Evolutionary conservation across 768 basidiomycete species (phyloP).

Genomic region (Russula griseocarnosa): DNA sequence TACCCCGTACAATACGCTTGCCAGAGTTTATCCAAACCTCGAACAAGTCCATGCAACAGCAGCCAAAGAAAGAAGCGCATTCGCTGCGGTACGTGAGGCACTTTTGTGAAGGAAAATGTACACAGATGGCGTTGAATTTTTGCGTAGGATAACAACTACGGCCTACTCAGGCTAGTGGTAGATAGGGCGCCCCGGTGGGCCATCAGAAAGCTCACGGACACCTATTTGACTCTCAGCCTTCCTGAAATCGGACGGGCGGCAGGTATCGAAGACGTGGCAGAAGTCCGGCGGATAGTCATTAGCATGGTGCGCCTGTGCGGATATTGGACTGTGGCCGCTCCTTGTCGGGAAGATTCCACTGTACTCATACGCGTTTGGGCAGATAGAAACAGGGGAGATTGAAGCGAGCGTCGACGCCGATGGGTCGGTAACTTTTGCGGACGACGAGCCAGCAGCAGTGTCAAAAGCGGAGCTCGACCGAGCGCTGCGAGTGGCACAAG

Average conservation of each 20-base stretch:
- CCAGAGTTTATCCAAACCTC: constrained; percentile 61
- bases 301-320: constrained; percentile 57
- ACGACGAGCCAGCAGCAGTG: constrained; percentile 56
- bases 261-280: constrained; percentile 49
- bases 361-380: background rate
- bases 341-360: background rate
- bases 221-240: constrained; percentile 75
- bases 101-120: constrained; percentile 5
- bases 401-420: constrained; percentile 61
- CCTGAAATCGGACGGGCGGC: constrained; percentile 61
- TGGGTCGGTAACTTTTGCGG: constrained; percentile 70
- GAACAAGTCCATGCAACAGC: constrained; percentile 44
- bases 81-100: constrained; percentile 45
- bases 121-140: background rate
- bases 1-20: constrained; percentile 60
- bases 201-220: constrained; percentile 74
- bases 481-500: constrained; percentile 53
- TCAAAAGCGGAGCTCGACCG: constrained; percentile 58
- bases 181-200: constrained; percentile 72
- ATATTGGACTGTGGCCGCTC: background rate
- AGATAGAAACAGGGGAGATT: constrained; percentile 73
- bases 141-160: constrained; percentile 64
- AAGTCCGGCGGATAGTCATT: constrained; percentile 56
- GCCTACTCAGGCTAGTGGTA: constrained; percentile 63
- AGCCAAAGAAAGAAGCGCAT: constrained; percentile 53